Evolutionary conservation across 169 alveolate genomes (phyloP).

Genomic region (Plasmodium sp.): DNA sequence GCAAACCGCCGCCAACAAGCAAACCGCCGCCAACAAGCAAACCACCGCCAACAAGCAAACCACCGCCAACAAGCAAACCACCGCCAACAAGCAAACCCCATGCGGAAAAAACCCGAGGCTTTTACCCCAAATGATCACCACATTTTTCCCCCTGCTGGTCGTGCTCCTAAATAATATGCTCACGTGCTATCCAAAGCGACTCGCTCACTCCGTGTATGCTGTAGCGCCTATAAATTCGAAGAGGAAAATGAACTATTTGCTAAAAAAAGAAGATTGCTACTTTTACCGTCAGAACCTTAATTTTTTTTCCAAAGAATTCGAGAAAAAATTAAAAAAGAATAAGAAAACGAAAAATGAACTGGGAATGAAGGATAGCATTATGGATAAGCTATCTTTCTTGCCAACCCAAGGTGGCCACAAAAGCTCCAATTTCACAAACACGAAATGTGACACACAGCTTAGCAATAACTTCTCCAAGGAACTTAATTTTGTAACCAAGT

Average conservation of each 20-base stretch:
- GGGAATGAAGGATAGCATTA: not conserved
- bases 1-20: too few species aligned
- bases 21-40: not conserved
- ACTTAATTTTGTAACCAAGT: not conserved
- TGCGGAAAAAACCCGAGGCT: not conserved
- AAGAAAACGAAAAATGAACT: conserved; percentile 5
- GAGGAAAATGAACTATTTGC: conserved; percentile 26
- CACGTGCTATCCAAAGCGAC: not conserved
- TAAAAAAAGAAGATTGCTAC: conserved; percentile 46
- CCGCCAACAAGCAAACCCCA: not conserved
- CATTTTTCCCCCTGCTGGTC: not conserved
- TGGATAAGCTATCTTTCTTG: not conserved
- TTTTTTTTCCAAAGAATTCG: conserved; percentile 15
- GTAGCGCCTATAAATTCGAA: not conserved
- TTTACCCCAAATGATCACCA: not conserved
- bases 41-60: not conserved
- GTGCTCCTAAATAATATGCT: conserved; percentile 25
- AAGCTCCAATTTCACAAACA: not conserved
- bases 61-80: not conserved
- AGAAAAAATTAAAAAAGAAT: conserved; percentile 18
- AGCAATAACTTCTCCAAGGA: conserved; percentile 5
- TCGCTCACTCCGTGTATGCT: not conserved
- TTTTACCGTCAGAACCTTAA: conserved; percentile 37
- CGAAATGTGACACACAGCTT: conserved; percentile 20
- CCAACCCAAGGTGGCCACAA: not conserved